These are phyloP conservation scores for Penicillium flavigenum DNA, from an alignment of 495 filamentous ascomycete genomes.

Conservation along the genomic window DNA sequence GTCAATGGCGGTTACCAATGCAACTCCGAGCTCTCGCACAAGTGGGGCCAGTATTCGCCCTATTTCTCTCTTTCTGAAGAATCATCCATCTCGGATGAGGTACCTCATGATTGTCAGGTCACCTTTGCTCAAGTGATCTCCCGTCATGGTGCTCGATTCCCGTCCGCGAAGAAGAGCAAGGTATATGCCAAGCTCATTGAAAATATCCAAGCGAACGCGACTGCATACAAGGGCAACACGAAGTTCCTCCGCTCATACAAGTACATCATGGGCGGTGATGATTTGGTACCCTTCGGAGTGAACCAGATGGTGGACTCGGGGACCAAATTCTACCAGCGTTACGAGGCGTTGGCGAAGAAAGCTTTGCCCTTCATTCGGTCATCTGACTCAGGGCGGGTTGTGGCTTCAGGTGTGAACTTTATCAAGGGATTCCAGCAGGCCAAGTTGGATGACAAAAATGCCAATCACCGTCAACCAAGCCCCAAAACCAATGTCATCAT, in stretches of 20 bases:
- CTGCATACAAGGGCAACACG: constrained; percentile 54
- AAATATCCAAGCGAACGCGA: constrained; percentile 58
- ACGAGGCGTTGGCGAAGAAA: constrained; percentile 54
- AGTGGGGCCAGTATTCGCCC: constrained; percentile 86
- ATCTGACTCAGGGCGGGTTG: constrained; percentile 67
- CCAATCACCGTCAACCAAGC: constrained; percentile 35
- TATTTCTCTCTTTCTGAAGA: constrained; percentile 63
- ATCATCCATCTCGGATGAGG: constrained; percentile 54
- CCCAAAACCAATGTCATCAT: constrained; percentile 64
- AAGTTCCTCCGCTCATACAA: constrained; percentile 66
- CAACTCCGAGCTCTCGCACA: constrained; percentile 57
- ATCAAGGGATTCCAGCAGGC: constrained; percentile 66
- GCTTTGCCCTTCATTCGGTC: constrained; percentile 69
- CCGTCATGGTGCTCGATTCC: constrained; percentile 81
- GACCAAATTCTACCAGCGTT: constrained; percentile 68
- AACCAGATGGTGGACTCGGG: constrained; percentile 75
- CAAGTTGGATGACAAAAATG: constrained; percentile 43
- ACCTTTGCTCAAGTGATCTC: constrained; percentile 79
- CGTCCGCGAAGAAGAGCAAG: constrained; percentile 61
- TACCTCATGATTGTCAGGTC: constrained; percentile 64
- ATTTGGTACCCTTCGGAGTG: constrained; percentile 71
- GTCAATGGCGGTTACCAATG: constrained; percentile 64
- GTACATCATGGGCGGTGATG: constrained; percentile 71
- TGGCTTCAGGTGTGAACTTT: constrained; percentile 71
- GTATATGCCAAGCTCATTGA: constrained; percentile 57